Evolutionary conservation across 2,329 filamentous ascomycete genomes (phyloP).

Genomic region (Fusarium proliferatum): DNA sequence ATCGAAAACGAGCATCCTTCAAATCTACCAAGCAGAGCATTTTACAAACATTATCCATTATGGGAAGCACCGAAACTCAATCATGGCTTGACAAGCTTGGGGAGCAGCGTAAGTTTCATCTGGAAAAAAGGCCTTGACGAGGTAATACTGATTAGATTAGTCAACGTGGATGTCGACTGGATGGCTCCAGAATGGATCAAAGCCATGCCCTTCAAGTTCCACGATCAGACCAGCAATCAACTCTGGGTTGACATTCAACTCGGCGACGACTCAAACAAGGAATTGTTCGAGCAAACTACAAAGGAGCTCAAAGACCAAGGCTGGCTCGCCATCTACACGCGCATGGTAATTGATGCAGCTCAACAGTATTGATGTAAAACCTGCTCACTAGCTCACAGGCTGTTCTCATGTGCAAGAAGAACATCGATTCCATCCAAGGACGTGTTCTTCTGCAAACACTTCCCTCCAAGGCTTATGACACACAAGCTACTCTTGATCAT

Average conservation of each 20-base stretch:
- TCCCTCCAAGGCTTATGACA: constrained; percentile 59
- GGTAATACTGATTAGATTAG: constrained; percentile 40
- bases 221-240: constrained; percentile 64
- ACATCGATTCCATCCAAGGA: constrained; percentile 58
- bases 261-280: constrained; percentile 55
- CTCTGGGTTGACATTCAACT: constrained; percentile 61
- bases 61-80: constrained; percentile 47
- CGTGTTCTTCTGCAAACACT: constrained; percentile 62
- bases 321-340: constrained; percentile 61
- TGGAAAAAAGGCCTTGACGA: rapidly evolving
- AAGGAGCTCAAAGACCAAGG: constrained; percentile 57
- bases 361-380: rapidly evolving
- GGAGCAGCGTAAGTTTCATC: constrained; percentile 49
- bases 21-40: not conserved
- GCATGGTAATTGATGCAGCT: constrained; percentile 48
- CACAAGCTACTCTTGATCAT: constrained; percentile 57
- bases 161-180: constrained; percentile 63
- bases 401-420: constrained; percentile 60
- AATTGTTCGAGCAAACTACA: constrained; percentile 54
- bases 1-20: not conserved
- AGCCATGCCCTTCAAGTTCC: constrained; percentile 56
- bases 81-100: constrained; percentile 59
- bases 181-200: constrained; percentile 62
- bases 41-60: not conserved
- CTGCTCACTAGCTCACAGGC: constrained; percentile 44